phyloP scores from a whole-genome alignment of 2,329 filamentous ascomycete species.

The Madurella mycetomatis region DNA sequence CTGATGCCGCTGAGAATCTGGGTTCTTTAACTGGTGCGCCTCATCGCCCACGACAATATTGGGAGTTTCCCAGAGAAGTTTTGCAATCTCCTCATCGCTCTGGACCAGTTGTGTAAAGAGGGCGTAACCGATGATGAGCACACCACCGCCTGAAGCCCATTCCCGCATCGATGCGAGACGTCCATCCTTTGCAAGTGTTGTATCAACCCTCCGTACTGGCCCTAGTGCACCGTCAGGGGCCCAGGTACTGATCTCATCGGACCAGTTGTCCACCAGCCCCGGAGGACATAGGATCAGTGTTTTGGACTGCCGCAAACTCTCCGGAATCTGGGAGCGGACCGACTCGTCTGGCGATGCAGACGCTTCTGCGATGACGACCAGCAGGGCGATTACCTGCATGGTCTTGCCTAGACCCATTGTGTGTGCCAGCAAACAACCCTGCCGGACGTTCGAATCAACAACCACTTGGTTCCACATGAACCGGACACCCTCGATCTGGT shows the following conservation, averaged over 20 bases:
- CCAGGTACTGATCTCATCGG: constrained; percentile 72
- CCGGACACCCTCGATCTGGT: constrained; percentile 75
- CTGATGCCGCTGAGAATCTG: constrained; percentile 45
- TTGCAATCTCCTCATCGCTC: constrained; percentile 32
- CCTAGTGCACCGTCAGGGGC: constrained; percentile 53
- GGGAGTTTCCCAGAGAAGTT: constrained; percentile 54
- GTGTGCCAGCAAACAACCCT: constrained; percentile 80
- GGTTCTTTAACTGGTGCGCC: constrained; percentile 74
- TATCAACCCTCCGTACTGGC: constrained; percentile 50
- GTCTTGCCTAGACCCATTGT: constrained; percentile 93
- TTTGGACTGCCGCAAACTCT: constrained; percentile 55
- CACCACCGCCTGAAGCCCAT: constrained; percentile 64
- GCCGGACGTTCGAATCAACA: constrained; percentile 49
- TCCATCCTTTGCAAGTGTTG: constrained; percentile 27
- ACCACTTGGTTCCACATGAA: constrained; percentile 89
- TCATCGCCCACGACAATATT: constrained; percentile 81
- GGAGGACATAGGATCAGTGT: constrained; percentile 74
- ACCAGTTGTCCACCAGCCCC: constrained; percentile 75
- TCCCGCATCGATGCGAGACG: constrained; percentile 44
- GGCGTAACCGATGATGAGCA: constrained; percentile 72
- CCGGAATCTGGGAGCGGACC: constrained; percentile 63
- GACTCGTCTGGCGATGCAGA: constrained; percentile 52
- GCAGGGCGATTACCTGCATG: constrained; percentile 83
- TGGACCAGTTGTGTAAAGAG: constrained; percentile 52
- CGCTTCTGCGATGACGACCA: constrained; percentile 68